Evolutionary conservation across 805 yeast genomes (phyloP).

Genomic region (Candida saitoana): DNA sequence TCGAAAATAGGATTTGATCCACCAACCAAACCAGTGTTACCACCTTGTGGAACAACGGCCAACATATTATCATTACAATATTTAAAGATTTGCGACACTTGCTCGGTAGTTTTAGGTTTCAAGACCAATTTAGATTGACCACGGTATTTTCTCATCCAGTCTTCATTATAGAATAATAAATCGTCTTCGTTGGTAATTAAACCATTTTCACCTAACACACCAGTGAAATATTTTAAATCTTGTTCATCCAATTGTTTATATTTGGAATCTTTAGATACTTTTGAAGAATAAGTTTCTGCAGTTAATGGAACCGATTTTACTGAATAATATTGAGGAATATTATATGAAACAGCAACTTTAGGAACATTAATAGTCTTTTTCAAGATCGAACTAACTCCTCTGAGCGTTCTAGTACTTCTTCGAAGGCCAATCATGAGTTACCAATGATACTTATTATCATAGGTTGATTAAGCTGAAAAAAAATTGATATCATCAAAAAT

Average conservation of each 20-base stretch:
- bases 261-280: constrained; percentile 46
- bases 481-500: not conserved
- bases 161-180: constrained; percentile 72
- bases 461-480: not conserved
- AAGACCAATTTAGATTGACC: constrained; percentile 83
- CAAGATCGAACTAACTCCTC: not conserved
- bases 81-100: constrained; percentile 69
- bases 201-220: constrained; percentile 50
- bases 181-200: constrained; percentile 58
- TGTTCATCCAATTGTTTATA: constrained; percentile 50
- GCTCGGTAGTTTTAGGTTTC: constrained; percentile 77
- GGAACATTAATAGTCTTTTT: not conserved
- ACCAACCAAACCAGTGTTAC: constrained; percentile 94
- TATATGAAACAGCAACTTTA: not conserved
- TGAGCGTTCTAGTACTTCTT: not conserved
- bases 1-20: constrained; percentile 92
- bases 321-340: constrained; percentile 14
- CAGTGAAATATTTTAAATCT: constrained; percentile 60
- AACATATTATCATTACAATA: constrained; percentile 73
- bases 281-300: constrained; percentile 61
- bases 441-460: not conserved
- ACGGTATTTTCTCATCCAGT: constrained; percentile 89
- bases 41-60: constrained; percentile 95
- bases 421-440: not conserved
- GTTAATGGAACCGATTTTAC: constrained; percentile 51